Conservation (phyloP, 768 basidiomycete species). For the Suillus bovinus region DNA sequence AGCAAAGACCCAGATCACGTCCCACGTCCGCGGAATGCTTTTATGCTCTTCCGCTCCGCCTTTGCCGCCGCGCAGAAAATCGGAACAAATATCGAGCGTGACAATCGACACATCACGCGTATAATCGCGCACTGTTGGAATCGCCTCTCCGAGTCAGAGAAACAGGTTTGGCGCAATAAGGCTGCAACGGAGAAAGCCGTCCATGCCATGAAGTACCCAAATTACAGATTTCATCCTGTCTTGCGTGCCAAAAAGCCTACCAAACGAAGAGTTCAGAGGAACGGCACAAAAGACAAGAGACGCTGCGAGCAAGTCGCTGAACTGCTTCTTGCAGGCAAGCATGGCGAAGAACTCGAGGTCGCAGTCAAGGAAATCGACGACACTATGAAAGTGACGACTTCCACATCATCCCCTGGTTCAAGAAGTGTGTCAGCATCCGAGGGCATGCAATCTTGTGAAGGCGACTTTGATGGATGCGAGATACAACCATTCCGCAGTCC, state of each 20-base stretch:
- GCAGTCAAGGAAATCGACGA: conserved; percentile 41
- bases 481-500: conserved; percentile 30
- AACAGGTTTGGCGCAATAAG: conserved; percentile 48
- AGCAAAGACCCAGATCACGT: conserved; percentile 42
- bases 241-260: conserved; percentile 43
- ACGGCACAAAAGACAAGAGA: conserved; percentile 45
- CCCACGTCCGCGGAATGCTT: conserved; percentile 42
- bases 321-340: conserved; percentile 49
- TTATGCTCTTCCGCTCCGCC: conserved; percentile 62
- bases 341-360: conserved; percentile 46
- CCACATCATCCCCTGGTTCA: conserved; percentile 3
- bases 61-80: conserved; percentile 56
- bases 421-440: not conserved
- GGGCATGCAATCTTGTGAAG: conserved; percentile 3
- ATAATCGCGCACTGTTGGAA: conserved; percentile 59
- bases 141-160: conserved; percentile 48
- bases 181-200: conserved; percentile 53
- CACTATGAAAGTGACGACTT: conserved; percentile 6
- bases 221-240: conserved; percentile 54
- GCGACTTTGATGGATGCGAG: conserved; percentile 8
- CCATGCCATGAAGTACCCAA: conserved; percentile 49
- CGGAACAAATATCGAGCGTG: conserved; percentile 47
- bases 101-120: conserved; percentile 59
- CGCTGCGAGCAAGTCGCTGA: conserved; percentile 54
- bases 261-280: conserved; percentile 54